Base-by-base conservation (phyloP, 2,329 filamentous ascomycete genomes). In the Taxawa tesnikishii region DNA sequence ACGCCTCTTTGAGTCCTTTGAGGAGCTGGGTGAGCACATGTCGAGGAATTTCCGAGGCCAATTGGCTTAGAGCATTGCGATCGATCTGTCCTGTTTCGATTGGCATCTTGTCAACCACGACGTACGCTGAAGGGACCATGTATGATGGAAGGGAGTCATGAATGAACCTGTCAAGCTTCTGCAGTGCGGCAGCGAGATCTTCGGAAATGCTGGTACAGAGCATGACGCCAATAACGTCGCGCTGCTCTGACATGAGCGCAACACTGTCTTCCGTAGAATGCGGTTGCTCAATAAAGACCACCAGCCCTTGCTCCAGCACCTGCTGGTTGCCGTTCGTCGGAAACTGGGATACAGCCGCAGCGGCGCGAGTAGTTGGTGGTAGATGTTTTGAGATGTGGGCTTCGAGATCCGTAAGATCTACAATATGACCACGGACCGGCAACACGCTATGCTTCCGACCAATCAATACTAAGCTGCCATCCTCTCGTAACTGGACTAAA, bases 51-150 rank as follows among this genome's bases (percentile, higher is more conserved):
- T 7, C 44, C 0, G 51, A 49, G 5, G 49, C 55, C 3, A 56
- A 35, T 26, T 46, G 40, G 27, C 45, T 52, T 10, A 59, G 46
- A 3, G 43, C 12, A 13, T 49, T 53, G 8, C 55, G 58, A 32
- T 61, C 53, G 4, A 54, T 26, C 13, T 51, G 32, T 4, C 39
- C 45, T 7, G 32, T 28, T 1, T 41, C 38, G 6, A 37, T 33
- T 0, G 58, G 58, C 11, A 66, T 26, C 16, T 48, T 48, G 16
- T 61, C 52, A 15, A 67, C 39, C 6, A 59, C 44, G 6, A 66
- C 39, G 33, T 65, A 67, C 0, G 51, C 46, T 24, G 51, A 59
- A 1, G 63, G 63, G n/a, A 64, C 47, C 57, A 67, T 61, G 37
- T 64, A 63, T 4, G 57, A 55, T 3, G 63, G 59, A n/a, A 68